Evolutionary conservation across 371 early-diverging fungal genomes (phyloP).

Genomic region (Mucor indicus): DNA sequence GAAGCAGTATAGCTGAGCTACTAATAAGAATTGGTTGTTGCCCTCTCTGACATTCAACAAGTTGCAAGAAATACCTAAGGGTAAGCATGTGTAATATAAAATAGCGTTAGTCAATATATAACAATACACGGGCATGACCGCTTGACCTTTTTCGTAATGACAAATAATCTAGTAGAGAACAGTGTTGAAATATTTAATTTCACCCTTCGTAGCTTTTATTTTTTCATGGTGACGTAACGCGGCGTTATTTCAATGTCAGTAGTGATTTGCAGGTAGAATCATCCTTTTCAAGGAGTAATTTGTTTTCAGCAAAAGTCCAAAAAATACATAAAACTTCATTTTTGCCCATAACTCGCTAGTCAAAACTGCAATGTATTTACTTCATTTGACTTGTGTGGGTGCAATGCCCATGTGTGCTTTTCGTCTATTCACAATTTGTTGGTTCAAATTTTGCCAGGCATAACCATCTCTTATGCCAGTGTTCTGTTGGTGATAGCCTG

Average conservation of each 20-base stretch:
- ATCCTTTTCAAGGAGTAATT: background rate
- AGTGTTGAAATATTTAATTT: too few relatives aligned
- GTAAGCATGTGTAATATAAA: slow-evolving; percentile 1
- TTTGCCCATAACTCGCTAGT: too few relatives aligned
- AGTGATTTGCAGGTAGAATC: slow-evolving; percentile 1
- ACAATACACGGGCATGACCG: background rate
- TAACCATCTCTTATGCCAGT: background rate
- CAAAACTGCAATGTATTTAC: too few relatives aligned
- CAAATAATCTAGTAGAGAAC: slow-evolving; percentile 5
- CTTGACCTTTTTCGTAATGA: slow-evolving; percentile 4
- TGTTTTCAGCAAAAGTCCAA: too few relatives aligned
- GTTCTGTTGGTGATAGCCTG: background rate
- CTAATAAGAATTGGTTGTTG: slow-evolving; percentile 3
- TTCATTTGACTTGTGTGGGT: too few relatives aligned
- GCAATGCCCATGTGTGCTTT: background rate
- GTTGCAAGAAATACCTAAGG: background rate
- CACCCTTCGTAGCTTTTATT: background rate
- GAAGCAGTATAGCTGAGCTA: slow-evolving; percentile 4
- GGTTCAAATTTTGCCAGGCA: background rate
- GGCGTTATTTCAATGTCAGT: background rate
- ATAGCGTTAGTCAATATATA: background rate
- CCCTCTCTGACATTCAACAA: background rate
- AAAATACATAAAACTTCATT: too few relatives aligned
- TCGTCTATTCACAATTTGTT: slow-evolving; percentile 1
- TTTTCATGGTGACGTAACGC: background rate